phyloP scores from a whole-genome alignment of 2,329 filamentous ascomycete species.

The Penicillium sp. region DNA sequence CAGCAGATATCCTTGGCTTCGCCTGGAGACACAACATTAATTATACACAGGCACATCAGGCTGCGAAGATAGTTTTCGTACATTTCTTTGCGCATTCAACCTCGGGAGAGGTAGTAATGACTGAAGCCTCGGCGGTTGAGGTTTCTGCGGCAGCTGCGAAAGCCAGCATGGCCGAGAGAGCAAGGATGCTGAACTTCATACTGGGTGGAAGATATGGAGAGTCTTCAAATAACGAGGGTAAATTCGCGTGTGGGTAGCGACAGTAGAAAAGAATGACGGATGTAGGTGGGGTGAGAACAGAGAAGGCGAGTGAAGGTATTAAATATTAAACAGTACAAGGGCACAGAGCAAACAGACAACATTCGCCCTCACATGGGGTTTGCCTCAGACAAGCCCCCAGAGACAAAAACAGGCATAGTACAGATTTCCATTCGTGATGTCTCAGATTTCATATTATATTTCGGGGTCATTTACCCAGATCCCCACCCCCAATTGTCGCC shows the following conservation, averaged over 20 bases:
- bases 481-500: neutral
- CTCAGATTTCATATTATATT: constrained; percentile 13
- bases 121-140: constrained; percentile 27
- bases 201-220: constrained; percentile 11
- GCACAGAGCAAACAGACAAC: neutral
- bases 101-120: constrained; percentile 36
- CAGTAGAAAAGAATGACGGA: neutral
- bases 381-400: neutral
- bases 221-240: constrained; percentile 10
- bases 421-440: constrained; percentile 16
- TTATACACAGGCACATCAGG: neutral
- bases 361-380: neutral
- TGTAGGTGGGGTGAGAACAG: neutral
- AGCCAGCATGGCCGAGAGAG: constrained; percentile 47
- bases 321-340: constrained; percentile 2
- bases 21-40: constrained; percentile 33
- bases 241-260: neutral
- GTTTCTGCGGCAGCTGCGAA: constrained; percentile 42
- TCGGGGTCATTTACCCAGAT: neutral
- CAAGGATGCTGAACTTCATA: constrained; percentile 46
- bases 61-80: constrained; percentile 23
- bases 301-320: neutral
- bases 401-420: constrained; percentile 5
- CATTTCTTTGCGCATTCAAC: constrained; percentile 39
- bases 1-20: constrained; percentile 50